Base-by-base conservation (phyloP, 345 rosid species). In the Populus tremula region DNA sequence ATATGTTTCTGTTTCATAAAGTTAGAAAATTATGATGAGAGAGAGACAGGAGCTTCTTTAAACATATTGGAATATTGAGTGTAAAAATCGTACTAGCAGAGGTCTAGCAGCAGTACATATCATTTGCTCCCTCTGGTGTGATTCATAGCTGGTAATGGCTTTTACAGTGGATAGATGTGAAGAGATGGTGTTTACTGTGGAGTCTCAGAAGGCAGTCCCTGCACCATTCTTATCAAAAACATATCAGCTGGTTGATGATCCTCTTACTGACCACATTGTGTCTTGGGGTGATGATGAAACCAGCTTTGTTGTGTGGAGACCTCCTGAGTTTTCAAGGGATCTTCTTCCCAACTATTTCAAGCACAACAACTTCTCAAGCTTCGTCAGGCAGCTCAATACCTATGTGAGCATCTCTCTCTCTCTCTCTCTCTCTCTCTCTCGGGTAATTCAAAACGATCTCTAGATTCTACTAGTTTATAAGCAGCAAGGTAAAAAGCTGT, bases 191-290 rank as follows among this genome's bases (percentile, higher is more conserved):
- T 73, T 85, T 33, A 66, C 73, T 12, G 64, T 84, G 69, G 87
- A 87, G 62, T 69, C 84, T 0, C 80, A 84, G 50, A 88, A 82
- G 79, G 76, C 87, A 66, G 82, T 80, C 64, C 87, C 91, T 36
- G 89, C 93, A 2, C 93, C 93, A 3, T 88, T 88, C 84, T 84
- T 90, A 20, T 82, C 86, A 8, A 90, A 90, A 74, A 90, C 93
- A 2, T 90, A 86, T 78, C 83, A 87, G 76, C 84, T 90, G 23
- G 93, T 90, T 36, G 91, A 87, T 61, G 93, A 88, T 72, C 89
- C 87, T 53, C 69, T 75, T 20, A 90, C 93, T 0, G 87, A 90
- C 79, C 87, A 88, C 82, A 81, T 88, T 76, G 93, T 90, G 18
- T 88, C 91, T 6, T 90, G 93, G 93, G 85, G 89, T 6, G 87